Evolutionary conservation across 2,329 filamentous ascomycete genomes (phyloP), one percentile per base, ranked within the genome.

Genomic region (Hymenotorrendiella dingleyae): DNA sequence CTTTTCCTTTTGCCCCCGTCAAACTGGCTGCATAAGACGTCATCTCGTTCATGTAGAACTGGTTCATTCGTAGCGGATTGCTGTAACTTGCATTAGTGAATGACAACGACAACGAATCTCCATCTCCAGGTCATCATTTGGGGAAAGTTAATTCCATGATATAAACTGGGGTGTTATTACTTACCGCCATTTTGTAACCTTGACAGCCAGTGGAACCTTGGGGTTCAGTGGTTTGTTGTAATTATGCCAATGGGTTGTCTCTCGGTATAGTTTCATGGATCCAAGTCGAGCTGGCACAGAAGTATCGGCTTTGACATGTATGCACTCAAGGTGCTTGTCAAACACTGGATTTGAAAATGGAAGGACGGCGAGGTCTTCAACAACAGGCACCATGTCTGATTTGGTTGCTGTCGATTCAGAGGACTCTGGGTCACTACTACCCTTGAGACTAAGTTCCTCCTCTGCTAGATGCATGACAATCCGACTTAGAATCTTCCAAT

Each of bases 1-100:
- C 67, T 49, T 79, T 84, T 3, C 81, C 82, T 2, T 71, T 67
- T 0, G 77, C 69, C 43, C 80, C 82, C 0, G 80, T 84, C 35
- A 88, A 67, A 60, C 81, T 86, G 10, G 79, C 80, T 2, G 84
- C 80, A 57, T 88, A 89, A 1, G 71, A 68, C 21, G 72, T 71
- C 62, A 84, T 84, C 45, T 85, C 80, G 1, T 74, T 72, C 74
- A 85, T 83, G 55, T 78, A 80, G 39, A 67, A 69, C 53, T 88
- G 82, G 33, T 82, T 62, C 4, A 49, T 54, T 21, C 60, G 52
- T 6, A 62, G 46, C 8, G 60, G 59, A 39, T 62, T 61, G 20
- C 57, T 36, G 19, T 22, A 22, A 4, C 24, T 47, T 35, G 32
- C 37, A n/a, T 40, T 11, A 45, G 26, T 19, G 17, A 27, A 17